These are phyloP conservation scores for Boletus huronensis DNA, from an alignment of 768 basidiomycete species.

Conservation along the genomic window DNA sequence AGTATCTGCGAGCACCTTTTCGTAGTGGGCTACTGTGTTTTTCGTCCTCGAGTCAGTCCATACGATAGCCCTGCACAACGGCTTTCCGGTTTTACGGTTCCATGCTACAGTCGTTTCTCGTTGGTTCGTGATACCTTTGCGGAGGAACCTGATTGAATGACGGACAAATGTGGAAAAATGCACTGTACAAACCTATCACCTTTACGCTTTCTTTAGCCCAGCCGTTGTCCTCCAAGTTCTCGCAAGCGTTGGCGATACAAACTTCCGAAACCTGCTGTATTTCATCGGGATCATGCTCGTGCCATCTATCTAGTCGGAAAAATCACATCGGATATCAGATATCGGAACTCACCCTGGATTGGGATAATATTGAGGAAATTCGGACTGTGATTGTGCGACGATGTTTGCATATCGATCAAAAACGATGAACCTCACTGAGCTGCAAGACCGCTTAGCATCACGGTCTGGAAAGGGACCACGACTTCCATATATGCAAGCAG, in stretches of 20 bases:
- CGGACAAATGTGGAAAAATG: background rate
- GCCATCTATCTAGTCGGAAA: slow-evolving; percentile 59
- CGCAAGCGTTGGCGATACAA: slow-evolving; percentile 72
- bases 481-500: background rate
- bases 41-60: slow-evolving; percentile 97
- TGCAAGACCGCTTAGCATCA: slow-evolving; percentile 29
- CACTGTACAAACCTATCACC: slow-evolving; percentile 69
- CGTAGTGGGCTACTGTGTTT: slow-evolving; percentile 75
- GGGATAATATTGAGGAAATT: slow-evolving; percentile 93
- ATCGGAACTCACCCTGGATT: slow-evolving; percentile 62
- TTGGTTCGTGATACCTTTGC: slow-evolving; percentile 89
- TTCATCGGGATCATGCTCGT: slow-evolving; percentile 88
- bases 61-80: slow-evolving; percentile 85
- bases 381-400: slow-evolving; percentile 83
- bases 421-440: slow-evolving; percentile 88
- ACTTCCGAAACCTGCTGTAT: slow-evolving; percentile 70
- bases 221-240: slow-evolving; percentile 67
- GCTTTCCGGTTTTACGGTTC: slow-evolving; percentile 87
- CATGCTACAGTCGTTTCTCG: slow-evolving; percentile 94
- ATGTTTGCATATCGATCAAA: slow-evolving; percentile 88
- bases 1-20: slow-evolving; percentile 62
- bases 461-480: background rate
- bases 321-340: background rate
- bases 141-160: slow-evolving; percentile 5
- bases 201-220: slow-evolving; percentile 82